Percentiles rank a stretch among this genome's conserved stretches.
Evolutionary conservation across 2,329 filamentous ascomycete species (phyloP).

Genomic region (Hymenoscyphus albidus): DNA sequence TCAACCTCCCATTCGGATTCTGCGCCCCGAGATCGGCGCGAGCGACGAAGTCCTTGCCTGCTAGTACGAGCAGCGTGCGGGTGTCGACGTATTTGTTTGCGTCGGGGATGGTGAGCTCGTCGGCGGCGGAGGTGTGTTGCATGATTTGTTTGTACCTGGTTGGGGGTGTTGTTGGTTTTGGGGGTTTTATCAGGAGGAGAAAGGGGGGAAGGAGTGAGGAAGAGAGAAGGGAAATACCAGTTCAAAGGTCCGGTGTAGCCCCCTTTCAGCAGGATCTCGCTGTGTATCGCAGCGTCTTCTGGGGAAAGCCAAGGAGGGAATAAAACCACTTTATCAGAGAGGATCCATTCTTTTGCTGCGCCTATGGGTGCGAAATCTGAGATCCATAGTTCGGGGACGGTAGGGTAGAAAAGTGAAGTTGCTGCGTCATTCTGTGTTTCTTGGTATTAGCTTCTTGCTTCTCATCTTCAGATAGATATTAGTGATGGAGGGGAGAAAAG

Average conservation of each 20-base stretch:
- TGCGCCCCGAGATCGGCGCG: conserved; percentile 1
- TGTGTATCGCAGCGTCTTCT: conserved; percentile 1
- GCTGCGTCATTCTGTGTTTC: neutral
- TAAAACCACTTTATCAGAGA: neutral
- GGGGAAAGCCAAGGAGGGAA: neutral
- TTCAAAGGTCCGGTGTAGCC: conserved; percentile 5
- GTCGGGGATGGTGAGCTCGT: neutral
- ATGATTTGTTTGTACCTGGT: conserved; percentile 5
- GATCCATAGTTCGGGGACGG: neutral
- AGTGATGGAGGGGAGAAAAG: neutral
- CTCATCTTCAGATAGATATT: neutral
- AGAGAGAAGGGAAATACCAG: neutral
- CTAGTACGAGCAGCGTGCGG: conserved; percentile 1
- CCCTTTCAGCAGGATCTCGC: neutral
- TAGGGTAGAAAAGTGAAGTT: neutral
- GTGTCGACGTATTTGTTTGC: neutral
- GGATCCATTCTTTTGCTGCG: conserved; percentile 2
- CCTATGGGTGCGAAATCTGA: conserved; percentile 2
- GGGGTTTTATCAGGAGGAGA: neutral
- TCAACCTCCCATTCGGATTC: neutral
- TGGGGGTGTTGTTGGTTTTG: neutral
- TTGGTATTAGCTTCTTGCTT: neutral
- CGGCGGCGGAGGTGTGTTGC: neutral
- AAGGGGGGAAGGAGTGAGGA: neutral
- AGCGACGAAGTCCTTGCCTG: neutral